Conservation (phyloP, 2,329 filamentous ascomycete species). For the Verticillium tricorpus region DNA sequence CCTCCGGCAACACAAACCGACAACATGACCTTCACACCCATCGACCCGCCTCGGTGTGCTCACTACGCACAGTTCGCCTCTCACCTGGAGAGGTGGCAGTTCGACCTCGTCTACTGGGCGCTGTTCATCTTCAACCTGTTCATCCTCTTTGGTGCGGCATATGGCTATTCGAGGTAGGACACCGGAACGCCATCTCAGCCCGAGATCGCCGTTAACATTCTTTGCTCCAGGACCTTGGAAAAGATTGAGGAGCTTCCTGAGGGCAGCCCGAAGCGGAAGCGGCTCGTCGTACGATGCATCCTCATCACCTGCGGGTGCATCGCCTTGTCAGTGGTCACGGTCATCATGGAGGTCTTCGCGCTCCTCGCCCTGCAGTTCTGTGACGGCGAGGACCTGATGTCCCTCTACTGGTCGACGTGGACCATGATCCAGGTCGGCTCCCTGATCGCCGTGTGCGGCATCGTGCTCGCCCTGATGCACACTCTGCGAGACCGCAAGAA, state of each 20-base stretch:
- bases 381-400: slow-evolving; percentile 55
- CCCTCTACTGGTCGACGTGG: slow-evolving; percentile 58
- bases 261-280: slow-evolving; percentile 29
- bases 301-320: slow-evolving; percentile 39
- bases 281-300: slow-evolving; percentile 34
- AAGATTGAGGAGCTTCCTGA: slow-evolving; percentile 24
- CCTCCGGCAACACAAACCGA: not conserved
- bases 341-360: slow-evolving; percentile 51
- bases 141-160: slow-evolving; percentile 39
- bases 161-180: slow-evolving; percentile 33
- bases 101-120: slow-evolving; percentile 42
- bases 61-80: slow-evolving; percentile 40
- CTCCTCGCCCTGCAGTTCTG: slow-evolving; percentile 54
- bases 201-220: not conserved
- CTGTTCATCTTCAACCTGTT: slow-evolving; percentile 39
- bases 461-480: slow-evolving; percentile 49
- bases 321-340: slow-evolving; percentile 34
- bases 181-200: slow-evolving; percentile 1
- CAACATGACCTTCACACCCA: slow-evolving; percentile 7
- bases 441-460: slow-evolving; percentile 53
- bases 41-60: slow-evolving; percentile 26
- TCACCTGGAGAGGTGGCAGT: slow-evolving; percentile 34
- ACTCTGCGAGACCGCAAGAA: slow-evolving; percentile 43
- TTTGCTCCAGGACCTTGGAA: slow-evolving; percentile 26
- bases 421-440: slow-evolving; percentile 55